Percentiles rank a stretch among this genome's conserved stretches.
Conservation (phyloP, 2,329 filamentous ascomycete species). For the Trematosphaeria pertusa region DNA sequence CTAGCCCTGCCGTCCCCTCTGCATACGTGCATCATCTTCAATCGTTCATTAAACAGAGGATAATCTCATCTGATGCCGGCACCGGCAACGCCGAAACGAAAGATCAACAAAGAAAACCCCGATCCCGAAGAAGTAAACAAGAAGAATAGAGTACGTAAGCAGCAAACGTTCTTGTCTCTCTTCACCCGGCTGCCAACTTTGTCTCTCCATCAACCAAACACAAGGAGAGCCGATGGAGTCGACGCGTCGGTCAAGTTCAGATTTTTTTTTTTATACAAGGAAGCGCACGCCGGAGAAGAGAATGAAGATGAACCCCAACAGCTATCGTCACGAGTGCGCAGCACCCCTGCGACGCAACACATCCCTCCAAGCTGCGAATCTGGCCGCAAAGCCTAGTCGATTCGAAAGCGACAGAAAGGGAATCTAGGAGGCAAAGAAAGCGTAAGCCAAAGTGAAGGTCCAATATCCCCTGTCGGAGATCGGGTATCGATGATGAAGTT, state of each 20-base stretch:
- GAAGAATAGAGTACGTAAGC: constrained; percentile 7
- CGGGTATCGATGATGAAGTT: constrained; percentile 33
- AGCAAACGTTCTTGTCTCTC: neutral
- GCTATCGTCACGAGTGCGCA: too few species aligned
- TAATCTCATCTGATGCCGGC: constrained; percentile 20
- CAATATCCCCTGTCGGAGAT: constrained; percentile 13
- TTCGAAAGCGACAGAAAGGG: too few species aligned
- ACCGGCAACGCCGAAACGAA: constrained; percentile 13
- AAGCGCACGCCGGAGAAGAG: too few species aligned
- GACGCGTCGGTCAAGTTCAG: too few species aligned
- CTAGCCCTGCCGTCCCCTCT: constrained; percentile 4
- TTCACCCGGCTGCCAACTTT: neutral
- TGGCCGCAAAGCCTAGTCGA: neutral
- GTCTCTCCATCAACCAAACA: too few species aligned
- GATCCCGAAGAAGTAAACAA: constrained; percentile 12
- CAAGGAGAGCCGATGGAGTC: too few species aligned
- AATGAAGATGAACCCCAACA: too few species aligned
- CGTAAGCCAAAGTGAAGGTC: constrained; percentile 33
- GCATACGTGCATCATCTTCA: constrained; percentile 16
- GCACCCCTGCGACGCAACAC: constrained; percentile 17
- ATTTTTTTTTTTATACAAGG: too few species aligned
- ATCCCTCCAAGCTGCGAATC: neutral
- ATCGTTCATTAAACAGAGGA: constrained; percentile 38
- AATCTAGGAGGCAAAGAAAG: constrained; percentile 32
- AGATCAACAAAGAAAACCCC: constrained; percentile 7